Evolutionary conservation across 148 eudicot species (phyloP).

Genomic region (Drosera capensis): DNA sequence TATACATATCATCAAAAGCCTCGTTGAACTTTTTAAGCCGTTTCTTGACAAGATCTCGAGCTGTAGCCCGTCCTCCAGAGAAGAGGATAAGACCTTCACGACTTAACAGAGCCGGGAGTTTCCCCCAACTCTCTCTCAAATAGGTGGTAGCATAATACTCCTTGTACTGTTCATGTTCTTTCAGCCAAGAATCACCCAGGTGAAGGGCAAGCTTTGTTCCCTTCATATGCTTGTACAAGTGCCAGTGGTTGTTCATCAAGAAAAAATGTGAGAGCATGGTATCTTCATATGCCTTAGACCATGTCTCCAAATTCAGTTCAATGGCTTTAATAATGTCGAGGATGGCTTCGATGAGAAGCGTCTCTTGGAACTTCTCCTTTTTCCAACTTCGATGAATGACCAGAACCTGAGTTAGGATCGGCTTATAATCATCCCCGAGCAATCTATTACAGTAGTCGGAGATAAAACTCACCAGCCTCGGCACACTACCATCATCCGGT

Average conservation of each 20-base stretch:
- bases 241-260: constrained; percentile 78
- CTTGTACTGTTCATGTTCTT: constrained; percentile 51
- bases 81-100: constrained; percentile 67
- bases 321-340: constrained; percentile 52
- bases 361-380: constrained; percentile 66
- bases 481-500: constrained; percentile 58
- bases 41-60: constrained; percentile 70
- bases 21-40: constrained; percentile 55
- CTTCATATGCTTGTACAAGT: constrained; percentile 51
- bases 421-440: constrained; percentile 64
- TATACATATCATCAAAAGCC: constrained; percentile 53
- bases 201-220: constrained; percentile 53
- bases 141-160: constrained; percentile 32
- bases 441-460: constrained; percentile 60
- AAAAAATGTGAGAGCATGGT: constrained; percentile 25
- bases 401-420: constrained; percentile 56
- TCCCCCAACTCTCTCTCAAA: constrained; percentile 60
- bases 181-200: constrained; percentile 54
- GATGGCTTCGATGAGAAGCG: constrained; percentile 46
- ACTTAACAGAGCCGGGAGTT: constrained; percentile 56
- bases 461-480: constrained; percentile 48
- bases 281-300: constrained; percentile 65
- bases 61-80: constrained; percentile 74
- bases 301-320: constrained; percentile 49
- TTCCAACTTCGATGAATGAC: constrained; percentile 80